These are phyloP conservation scores for Melastoma candidum DNA, from an alignment of 441 rosid genomes.

Conservation along the genomic window DNA sequence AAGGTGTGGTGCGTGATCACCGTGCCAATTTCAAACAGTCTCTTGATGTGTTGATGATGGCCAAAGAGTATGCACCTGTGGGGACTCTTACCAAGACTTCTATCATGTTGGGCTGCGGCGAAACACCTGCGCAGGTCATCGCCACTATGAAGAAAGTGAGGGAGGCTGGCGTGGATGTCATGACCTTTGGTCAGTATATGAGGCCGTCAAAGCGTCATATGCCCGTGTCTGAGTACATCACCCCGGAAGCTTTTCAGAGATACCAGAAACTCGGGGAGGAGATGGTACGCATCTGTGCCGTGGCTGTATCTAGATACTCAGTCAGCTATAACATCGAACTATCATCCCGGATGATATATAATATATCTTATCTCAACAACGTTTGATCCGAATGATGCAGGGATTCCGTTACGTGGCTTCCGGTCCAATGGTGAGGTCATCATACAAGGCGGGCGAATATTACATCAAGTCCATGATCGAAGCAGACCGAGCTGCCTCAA, in stretches of 20 bases:
- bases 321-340: background rate
- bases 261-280: slow-evolving; percentile 82
- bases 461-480: slow-evolving; percentile 98
- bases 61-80: slow-evolving; percentile 58
- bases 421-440: slow-evolving; percentile 98
- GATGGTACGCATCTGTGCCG: slow-evolving; percentile 44
- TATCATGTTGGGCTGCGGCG: slow-evolving; percentile 94
- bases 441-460: slow-evolving; percentile 98
- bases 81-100: slow-evolving; percentile 94
- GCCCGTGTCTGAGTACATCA: slow-evolving; percentile 91
- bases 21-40: slow-evolving; percentile 97
- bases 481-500: slow-evolving; percentile 60
- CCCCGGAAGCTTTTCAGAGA: slow-evolving; percentile 88
- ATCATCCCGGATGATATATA: background rate
- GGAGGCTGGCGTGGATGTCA: slow-evolving; percentile 88
- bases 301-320: background rate
- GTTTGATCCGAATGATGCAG: slow-evolving; percentile 25
- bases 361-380: no score
- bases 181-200: slow-evolving; percentile 98
- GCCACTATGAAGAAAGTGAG: slow-evolving; percentile 92
- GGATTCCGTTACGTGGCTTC: slow-evolving; percentile 95
- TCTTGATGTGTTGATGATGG: slow-evolving; percentile 77
- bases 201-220: slow-evolving; percentile 97
- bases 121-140: slow-evolving; percentile 86
- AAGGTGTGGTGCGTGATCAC: slow-evolving; percentile 69